phyloP scores from a whole-genome alignment of 371 early-diverging fungal species.

The Coemansia sp. region DNA sequence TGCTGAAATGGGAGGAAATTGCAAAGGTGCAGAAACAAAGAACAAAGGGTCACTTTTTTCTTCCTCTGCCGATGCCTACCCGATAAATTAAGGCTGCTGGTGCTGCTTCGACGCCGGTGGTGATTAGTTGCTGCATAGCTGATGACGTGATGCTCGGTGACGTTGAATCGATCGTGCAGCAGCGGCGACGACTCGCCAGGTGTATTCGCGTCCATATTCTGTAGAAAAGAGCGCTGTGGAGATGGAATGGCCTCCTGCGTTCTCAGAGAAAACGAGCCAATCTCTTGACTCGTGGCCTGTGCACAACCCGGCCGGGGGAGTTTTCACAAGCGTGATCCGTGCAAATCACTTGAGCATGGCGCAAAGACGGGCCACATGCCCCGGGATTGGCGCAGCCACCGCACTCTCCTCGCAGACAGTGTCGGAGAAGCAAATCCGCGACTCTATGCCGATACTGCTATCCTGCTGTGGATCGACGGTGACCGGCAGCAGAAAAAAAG shows the following conservation, averaged over 20 bases:
- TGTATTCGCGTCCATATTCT: neutral
- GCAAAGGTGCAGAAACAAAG: neutral
- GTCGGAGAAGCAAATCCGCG: neutral
- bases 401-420: neutral
- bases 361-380: constrained; percentile 31
- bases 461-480: no score
- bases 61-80: neutral
- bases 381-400: constrained; percentile 39
- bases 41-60: neutral
- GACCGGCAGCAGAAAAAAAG: no score
- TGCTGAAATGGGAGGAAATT: neutral
- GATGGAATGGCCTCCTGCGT: no score
- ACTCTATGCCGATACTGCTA: no score
- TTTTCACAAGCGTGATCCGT: no score
- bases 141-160: neutral
- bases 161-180: neutral
- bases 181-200: neutral
- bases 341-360: neutral
- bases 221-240: no score
- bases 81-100: neutral
- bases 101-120: constrained; percentile 1
- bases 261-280: no score
- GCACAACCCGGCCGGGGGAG: no score
- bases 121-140: neutral
- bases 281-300: no score